Evolutionary conservation across 768 basidiomycete genomes (phyloP), one percentile per base, ranked within the genome.

Genomic region (Tremella fuciformis): DNA sequence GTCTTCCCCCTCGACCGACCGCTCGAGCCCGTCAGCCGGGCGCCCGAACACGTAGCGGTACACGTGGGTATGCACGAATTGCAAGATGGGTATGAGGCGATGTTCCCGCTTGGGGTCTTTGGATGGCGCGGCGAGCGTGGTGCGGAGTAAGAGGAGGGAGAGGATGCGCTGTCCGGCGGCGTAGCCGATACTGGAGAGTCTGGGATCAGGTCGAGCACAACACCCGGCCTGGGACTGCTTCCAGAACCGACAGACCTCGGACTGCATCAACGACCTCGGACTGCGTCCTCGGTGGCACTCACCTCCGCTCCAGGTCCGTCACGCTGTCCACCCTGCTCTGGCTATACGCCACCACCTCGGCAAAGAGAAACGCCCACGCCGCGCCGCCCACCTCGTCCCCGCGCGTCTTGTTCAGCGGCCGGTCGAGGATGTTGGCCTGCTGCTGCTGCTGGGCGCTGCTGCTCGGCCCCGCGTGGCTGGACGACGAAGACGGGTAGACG

Each of bases 261-360:
- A n/a, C n/a, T n/a, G n/a, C n/a, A 18, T 41, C 39, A 41, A 11
- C 39, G 18, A 11, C 42, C 42, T 46, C 42, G 7, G 4, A 8
- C 42, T 46, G 4, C n/a, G n/a, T 15, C 42, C 15, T 46, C 42
- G 22, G 22, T 41, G 39, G 11, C 39, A 41, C 83, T 57, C 53
- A 91, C 93, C 89, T 86, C 67, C 88, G 84, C 78, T 99, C 96
- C 61, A 99, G 82, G 77, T 98, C 96, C 75, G 89, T 88, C 63
- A 99, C 92, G 7, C 93, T 94, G 67, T 84, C 85, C 52, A 97
- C 94, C 53, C 91, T 84, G 71, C 90, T 92, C 79, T 98, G 96
- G 1, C 91, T 94, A 78, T 98, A 98, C 76, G 92, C 88, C 1
- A 99, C 87, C 13, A 92, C 81, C 78, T 98, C 93, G 3, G 88